These are phyloP conservation scores for Clitocybe nebularis DNA, from an alignment of 1,284 basidiomycete genomes.

Conservation along the genomic window DNA sequence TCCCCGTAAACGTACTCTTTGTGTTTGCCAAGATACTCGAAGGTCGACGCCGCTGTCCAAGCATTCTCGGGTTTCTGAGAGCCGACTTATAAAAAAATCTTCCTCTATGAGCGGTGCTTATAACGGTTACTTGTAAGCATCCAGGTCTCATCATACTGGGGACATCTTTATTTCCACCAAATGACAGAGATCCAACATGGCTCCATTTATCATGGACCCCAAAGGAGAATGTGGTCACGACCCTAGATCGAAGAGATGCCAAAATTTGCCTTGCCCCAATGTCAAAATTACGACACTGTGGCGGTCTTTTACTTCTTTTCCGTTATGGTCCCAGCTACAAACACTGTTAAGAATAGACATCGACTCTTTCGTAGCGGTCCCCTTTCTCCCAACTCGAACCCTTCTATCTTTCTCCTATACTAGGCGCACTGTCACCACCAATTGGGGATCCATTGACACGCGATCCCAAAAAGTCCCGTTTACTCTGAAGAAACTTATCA, in stretches of 20 bases:
- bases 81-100: too few relatives aligned
- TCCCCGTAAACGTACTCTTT: too few relatives aligned
- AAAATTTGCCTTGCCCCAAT: constrained; percentile 13
- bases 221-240: constrained; percentile 6
- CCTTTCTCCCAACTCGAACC: background rate
- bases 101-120: too few relatives aligned
- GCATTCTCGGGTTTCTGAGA: too few relatives aligned
- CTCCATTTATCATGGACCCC: too few relatives aligned
- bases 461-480: constrained; percentile 4
- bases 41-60: too few relatives aligned
- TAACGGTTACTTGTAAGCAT: too few relatives aligned
- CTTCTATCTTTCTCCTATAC: background rate
- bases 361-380: background rate
- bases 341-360: background rate
- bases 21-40: too few relatives aligned
- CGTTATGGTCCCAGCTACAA: background rate
- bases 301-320: constrained; percentile 6
- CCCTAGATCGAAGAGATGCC: constrained; percentile 18
- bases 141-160: background rate
- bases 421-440: constrained; percentile 1
- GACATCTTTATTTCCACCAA: constrained; percentile 8
- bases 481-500: constrained; percentile 5
- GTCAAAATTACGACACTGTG: constrained; percentile 10
- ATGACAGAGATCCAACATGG: constrained; percentile 1
- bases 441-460: constrained; percentile 2